Conservation (phyloP, 495 filamentous ascomycete species). For the Penicillium salamii region DNA sequence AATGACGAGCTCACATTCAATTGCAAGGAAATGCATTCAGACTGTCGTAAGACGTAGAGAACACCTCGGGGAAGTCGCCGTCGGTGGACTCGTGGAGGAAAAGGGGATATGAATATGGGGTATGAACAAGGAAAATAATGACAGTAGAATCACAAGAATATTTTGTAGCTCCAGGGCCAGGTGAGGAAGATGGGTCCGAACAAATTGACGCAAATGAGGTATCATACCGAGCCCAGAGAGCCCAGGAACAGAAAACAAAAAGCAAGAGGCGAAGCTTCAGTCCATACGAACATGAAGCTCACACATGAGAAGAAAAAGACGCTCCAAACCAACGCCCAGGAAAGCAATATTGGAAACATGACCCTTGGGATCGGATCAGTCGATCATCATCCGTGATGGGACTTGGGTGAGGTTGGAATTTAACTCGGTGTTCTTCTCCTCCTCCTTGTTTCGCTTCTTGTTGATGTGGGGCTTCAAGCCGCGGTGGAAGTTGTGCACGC, state of each 20-base stretch:
- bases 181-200: neutral
- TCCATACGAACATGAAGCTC: slow-evolving; percentile 13
- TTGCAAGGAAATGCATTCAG: slow-evolving; percentile 14
- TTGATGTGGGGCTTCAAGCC: slow-evolving; percentile 86
- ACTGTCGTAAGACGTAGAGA: slow-evolving; percentile 26
- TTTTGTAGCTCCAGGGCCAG: slow-evolving; percentile 9
- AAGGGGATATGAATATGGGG: slow-evolving; percentile 2
- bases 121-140: slow-evolving; percentile 14
- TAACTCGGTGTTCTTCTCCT: slow-evolving; percentile 78
- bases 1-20: slow-evolving; percentile 12
- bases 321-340: slow-evolving; percentile 14
- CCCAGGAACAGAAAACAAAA: slow-evolving; percentile 22
- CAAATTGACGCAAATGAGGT: slow-evolving; percentile 28
- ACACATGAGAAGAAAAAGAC: slow-evolving; percentile 6
- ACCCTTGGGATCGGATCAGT: slow-evolving; percentile 45
- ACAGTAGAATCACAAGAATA: slow-evolving; percentile 24
- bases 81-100: slow-evolving; percentile 6
- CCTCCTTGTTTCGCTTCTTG: slow-evolving; percentile 54
- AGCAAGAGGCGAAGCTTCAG: slow-evolving; percentile 25
- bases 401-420: slow-evolving; percentile 44
- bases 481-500: slow-evolving; percentile 85
- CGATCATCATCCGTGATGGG: slow-evolving; percentile 84
- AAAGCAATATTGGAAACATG: slow-evolving; percentile 16
- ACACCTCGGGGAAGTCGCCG: slow-evolving; percentile 21
- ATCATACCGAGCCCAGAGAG: slow-evolving; percentile 31